Evolutionary conservation across 805 yeast species (phyloP).

Genomic region (Starmerella vitae): DNA sequence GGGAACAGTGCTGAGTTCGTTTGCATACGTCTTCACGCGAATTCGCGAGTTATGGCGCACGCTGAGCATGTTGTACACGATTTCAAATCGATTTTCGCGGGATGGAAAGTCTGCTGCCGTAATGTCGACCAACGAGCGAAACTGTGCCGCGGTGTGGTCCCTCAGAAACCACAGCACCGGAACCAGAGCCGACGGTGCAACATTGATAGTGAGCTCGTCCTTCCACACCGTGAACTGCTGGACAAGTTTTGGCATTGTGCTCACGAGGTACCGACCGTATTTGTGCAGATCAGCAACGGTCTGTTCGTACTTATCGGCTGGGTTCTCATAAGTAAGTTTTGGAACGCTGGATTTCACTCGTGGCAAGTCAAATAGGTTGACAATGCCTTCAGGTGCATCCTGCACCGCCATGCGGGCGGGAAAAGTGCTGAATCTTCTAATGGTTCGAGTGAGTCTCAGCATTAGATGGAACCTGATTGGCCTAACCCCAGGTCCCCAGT

Average conservation of each 20-base stretch:
- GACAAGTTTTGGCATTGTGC: conserved; percentile 65
- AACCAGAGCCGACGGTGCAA: conserved; percentile 60
- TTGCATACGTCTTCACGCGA: conserved; percentile 78
- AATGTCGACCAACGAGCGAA: conserved; percentile 62
- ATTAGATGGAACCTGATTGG: background rate
- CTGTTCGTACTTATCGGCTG: conserved; percentile 59
- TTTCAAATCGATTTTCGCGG: conserved; percentile 72
- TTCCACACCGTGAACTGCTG: conserved; percentile 85
- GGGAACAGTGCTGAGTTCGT: conserved; percentile 71
- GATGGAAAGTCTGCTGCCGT: conserved; percentile 82
- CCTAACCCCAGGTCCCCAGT: background rate
- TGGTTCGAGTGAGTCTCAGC: background rate
- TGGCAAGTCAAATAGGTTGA: conserved; percentile 21
- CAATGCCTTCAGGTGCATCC: conserved; percentile 27
- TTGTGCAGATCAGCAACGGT: conserved; percentile 60
- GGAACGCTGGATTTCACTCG: conserved; percentile 27
- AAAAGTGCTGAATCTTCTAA: conserved; percentile 2
- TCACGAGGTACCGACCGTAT: conserved; percentile 66
- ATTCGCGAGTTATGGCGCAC: conserved; percentile 76
- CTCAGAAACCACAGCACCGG: conserved; percentile 60
- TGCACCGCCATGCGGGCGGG: conserved; percentile 9
- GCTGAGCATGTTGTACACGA: conserved; percentile 68
- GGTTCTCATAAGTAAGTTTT: conserved; percentile 35
- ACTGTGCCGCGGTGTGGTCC: conserved; percentile 71
- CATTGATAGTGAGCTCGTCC: conserved; percentile 65